Base-by-base conservation (phyloP, 805 yeast genomes). In the Saturnispora sanitii region DNA sequence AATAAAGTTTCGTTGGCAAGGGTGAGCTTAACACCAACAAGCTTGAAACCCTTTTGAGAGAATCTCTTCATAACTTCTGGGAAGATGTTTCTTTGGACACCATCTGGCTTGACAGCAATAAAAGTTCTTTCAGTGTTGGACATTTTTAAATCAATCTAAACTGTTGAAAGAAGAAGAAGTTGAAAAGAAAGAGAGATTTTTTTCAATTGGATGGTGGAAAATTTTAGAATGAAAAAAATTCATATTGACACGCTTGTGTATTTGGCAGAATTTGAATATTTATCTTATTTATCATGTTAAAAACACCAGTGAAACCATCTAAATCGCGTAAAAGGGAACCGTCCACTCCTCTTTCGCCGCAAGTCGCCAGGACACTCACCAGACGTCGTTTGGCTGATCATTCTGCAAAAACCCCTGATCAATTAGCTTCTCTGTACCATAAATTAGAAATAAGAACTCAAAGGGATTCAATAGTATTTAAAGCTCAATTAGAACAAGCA, bases 31-130 rank as follows among this genome's bases (percentile, higher is more conserved):
- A 92, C 81, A 58, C 83, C 98, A 52, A 90, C 97, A 60, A 92
- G 79, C 74, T 90, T 92, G 87, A 68, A 92, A 58, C 98, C 99
- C 71, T 95, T 85, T 75, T 79, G 73, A 76, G 88, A 96, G 70
- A 94, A 92, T 71, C 97, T 86, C 57, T 80, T 74, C 55, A 92
- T 65, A 73, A 92, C 88, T 56, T 82, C 75, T 65, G 94, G 70
- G 71, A 90, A 75, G 65, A 92, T 75, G 50, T 97, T 97, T 74
- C 99, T 86, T 77, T 92, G 97, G 77, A 92, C 97, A 72, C 97
- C 99, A 71, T 92, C 99, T 71, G 99, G 99, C 79, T 83, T 83
- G 62, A 83, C 79, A 53, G 94, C 94, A 71, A 83, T 83, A 65
- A 83, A 83, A 62, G 94, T 83, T 82, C 94, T 82, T 71, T 83